Evolutionary conservation across 73 alveolate species (phyloP), one percentile per base, ranked within the genome.

Genomic region (Diophrys appendiculata): DNA sequence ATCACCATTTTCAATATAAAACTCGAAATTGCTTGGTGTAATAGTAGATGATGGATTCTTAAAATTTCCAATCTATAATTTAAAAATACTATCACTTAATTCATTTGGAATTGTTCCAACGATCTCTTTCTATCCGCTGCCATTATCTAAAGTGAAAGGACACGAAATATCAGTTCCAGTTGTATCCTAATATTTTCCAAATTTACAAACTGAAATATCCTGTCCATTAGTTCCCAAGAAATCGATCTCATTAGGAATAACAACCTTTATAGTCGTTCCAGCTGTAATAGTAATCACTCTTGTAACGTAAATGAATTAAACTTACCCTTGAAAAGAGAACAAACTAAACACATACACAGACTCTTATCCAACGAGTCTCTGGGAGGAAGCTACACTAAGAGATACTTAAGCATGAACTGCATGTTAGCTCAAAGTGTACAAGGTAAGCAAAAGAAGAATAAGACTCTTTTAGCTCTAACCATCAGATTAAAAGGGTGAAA

Each of bases 21-120:
- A 70, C 18, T 34, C 55, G 18, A 70, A 70, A 31, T 3, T 33
- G 31, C 78, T n/a, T n/a, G n/a, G n/a, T n/a, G n/a, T n/a, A n/a
- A n/a, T 70, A 2, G 34, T 67, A 29, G 68, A 30, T 13, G 31
- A 64, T 70, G 78, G 78, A 33, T 70, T 70, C 30, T 70, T 30
- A 30, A 70, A 24, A 28, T 33, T 33, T 70, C 34, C 78, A 64
- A 31, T n/a, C 30, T 3, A 29, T 25, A 70, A 29, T 30, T 33
- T 2, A 70, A 33, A 26, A 70, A 29, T 30, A 33, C 1, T 27
- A 70, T 70, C 33, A 29, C 31, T 27, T n/a, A 33, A 13, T 2
- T 11, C 29, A 33, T 28, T n/a, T 23, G 22, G 30, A 11, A 33
- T 30, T 1, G 78, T 70, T 8, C n/a, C 31, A 24, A 33, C 5